These are phyloP conservation scores for Zopfochytrium polystomum DNA, from an alignment of 371 early-diverging fungal species.

Conservation along the genomic window DNA sequence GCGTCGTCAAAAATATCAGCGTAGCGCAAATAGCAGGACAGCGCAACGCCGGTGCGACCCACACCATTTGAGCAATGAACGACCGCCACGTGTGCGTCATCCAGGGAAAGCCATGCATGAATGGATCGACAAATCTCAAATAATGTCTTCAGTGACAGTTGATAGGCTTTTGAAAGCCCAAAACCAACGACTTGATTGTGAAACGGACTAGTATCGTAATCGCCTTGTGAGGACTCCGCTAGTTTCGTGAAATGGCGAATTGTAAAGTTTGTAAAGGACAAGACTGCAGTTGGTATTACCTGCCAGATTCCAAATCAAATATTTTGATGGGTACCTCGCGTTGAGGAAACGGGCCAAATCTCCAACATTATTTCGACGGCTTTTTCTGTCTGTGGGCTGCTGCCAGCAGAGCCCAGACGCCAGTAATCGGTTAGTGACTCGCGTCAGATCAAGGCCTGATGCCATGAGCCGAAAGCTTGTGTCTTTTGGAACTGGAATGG, in stretches of 20 bases:
- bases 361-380: slow-evolving; percentile 42
- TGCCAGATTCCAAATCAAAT: slow-evolving; percentile 55
- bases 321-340: slow-evolving; percentile 40
- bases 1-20: slow-evolving; percentile 40
- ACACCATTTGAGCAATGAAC: slow-evolving; percentile 52
- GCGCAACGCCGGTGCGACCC: slow-evolving; percentile 39
- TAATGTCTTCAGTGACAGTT: slow-evolving; percentile 40
- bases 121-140: slow-evolving; percentile 49
- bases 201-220: slow-evolving; percentile 42
- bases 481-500: no score
- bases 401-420: slow-evolving; percentile 45
- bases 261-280: background rate
- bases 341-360: slow-evolving; percentile 49
- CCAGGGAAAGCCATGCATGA: slow-evolving; percentile 48
- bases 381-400: slow-evolving; percentile 29
- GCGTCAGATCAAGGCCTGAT: slow-evolving; percentile 35
- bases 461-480: no score
- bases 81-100: slow-evolving; percentile 42
- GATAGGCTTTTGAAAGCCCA: slow-evolving; percentile 44
- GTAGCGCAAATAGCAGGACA: slow-evolving; percentile 47
- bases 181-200: slow-evolving; percentile 43
- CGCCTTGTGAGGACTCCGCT: slow-evolving; percentile 43
- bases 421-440: slow-evolving; percentile 46
- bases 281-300: slow-evolving; percentile 22
- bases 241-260: background rate